A percentile compares a stretch with the other conserved stretches of the same genome.
Evolutionary conservation across 441 rosid genomes (phyloP).

Genomic region (Erodium trifolium): DNA sequence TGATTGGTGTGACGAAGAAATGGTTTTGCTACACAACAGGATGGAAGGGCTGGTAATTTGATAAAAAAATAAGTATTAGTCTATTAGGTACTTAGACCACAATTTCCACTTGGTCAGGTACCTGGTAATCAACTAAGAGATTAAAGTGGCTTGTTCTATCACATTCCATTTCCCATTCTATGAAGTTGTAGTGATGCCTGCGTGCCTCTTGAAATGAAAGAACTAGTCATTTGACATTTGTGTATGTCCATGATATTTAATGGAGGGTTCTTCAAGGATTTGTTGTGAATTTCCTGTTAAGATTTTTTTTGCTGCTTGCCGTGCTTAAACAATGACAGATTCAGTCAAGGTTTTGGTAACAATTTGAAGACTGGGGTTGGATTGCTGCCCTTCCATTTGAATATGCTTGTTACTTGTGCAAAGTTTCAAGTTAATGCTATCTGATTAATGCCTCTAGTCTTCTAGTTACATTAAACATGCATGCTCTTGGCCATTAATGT

Average conservation of each 20-base stretch:
- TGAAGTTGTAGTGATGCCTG: not conserved
- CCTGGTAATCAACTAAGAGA: not conserved
- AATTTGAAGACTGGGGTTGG: no score
- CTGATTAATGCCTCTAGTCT: not conserved
- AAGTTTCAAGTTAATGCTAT: not conserved
- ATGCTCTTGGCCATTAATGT: not conserved
- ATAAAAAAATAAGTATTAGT: not conserved
- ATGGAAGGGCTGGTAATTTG: not conserved
- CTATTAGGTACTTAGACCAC: no score
- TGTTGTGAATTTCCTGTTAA: no score
- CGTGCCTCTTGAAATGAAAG: not conserved
- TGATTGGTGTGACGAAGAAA: not conserved
- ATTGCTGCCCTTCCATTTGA: not conserved
- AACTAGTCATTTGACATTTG: no score
- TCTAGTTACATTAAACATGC: not conserved
- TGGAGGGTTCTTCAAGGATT: no score
- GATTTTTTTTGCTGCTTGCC: no score
- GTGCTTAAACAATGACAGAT: no score
- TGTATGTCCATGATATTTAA: no score
- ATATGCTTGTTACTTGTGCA: not conserved
- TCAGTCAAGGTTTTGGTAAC: no score
- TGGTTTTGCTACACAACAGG: not conserved
- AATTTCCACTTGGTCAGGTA: not conserved
- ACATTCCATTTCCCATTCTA: not conserved
- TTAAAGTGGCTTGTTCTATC: not conserved